Base-by-base conservation (phyloP, 2,329 filamentous ascomycete species). In the Aureobasidium sp. region DNA sequence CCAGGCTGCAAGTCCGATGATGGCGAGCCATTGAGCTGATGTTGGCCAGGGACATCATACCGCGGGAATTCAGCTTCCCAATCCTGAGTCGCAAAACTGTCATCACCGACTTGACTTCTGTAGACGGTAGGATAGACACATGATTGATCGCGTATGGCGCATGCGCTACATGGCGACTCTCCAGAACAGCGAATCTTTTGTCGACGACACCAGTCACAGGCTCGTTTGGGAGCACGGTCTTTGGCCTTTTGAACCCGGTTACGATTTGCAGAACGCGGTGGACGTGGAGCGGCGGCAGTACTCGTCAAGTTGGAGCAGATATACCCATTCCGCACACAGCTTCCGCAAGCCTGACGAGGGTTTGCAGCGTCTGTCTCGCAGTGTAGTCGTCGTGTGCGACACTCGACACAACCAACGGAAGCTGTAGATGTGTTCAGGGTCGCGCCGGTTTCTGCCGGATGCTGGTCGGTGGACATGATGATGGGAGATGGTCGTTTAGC, bases 401-500 rank as follows among this genome's bases (percentile, higher is more conserved):
- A 59, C 37, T 59, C 56, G 39, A 59, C 56, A 31, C 56, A 59
- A 6, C 56, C 56, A 59, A 59, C 56, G 9, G 31, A 20, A 41
- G 34, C 8, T 14, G 44, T 31, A 31, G 42, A 15, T 7, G 44
- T 34, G 12, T 59, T 15, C 22, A 49, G 56, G 56, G 56, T 49
- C 34, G 11, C 15, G 17, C 22, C 56, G 56, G 56, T 20, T 59
- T 22, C 44, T 48, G 22, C 56, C 56, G 56, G 56, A 59, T 31
- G 34, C 22, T 59, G 44, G 20, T 49, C 56, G 56, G 56, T 49
- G 5, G 56, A 48, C 56, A 59, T 59, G 31, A 22, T 41, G 31
- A 31, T 49, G 42, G 56, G 56, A 59, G 56, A 59, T 49, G 56
- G 56, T 48, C 41, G 56, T 49, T 59, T 59, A 59, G 56, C 56